Conservation (phyloP, 1,284 basidiomycete genomes). For the Pulveroboletus sp. region DNA sequence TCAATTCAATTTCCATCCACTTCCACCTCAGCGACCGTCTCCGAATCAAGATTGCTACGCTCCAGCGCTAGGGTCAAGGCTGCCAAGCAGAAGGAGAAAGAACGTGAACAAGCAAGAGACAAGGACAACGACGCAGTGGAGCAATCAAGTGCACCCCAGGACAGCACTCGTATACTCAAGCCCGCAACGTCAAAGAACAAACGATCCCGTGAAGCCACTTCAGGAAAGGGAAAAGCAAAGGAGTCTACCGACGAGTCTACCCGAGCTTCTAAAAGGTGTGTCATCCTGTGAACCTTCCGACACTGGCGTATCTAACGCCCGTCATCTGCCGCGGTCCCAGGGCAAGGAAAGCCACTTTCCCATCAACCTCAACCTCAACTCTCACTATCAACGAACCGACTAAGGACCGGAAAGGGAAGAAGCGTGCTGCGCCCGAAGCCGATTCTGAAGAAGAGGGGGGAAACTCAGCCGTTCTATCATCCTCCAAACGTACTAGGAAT, state of each 20-base stretch:
- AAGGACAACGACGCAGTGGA: constrained; percentile 41
- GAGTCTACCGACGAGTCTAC: constrained; percentile 51
- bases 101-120: constrained; percentile 40
- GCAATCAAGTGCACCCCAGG: constrained; percentile 35
- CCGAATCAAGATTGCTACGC: constrained; percentile 53
- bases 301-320: constrained; percentile 19
- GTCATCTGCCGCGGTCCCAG: constrained; percentile 36
- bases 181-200: constrained; percentile 44
- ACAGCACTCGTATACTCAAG: constrained; percentile 42
- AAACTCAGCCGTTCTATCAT: constrained; percentile 38
- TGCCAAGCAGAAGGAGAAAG: constrained; percentile 62
- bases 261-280: constrained; percentile 58
- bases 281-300: constrained; percentile 25
- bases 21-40: constrained; percentile 31
- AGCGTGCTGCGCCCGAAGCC: constrained; percentile 71
- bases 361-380: constrained; percentile 40
- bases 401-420: constrained; percentile 78
- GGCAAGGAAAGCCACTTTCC: constrained; percentile 52
- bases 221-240: constrained; percentile 61
- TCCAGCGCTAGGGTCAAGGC: constrained; percentile 75
- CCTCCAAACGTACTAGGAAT: constrained; percentile 56
- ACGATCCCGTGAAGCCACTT: constrained; percentile 49
- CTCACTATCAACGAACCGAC: constrained; percentile 72
- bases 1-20: constrained; percentile 34
- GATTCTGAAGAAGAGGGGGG: constrained; percentile 55